phyloP scores from a whole-genome alignment of 2,329 filamentous ascomycete species.

The Trichoderma simmonsii region DNA sequence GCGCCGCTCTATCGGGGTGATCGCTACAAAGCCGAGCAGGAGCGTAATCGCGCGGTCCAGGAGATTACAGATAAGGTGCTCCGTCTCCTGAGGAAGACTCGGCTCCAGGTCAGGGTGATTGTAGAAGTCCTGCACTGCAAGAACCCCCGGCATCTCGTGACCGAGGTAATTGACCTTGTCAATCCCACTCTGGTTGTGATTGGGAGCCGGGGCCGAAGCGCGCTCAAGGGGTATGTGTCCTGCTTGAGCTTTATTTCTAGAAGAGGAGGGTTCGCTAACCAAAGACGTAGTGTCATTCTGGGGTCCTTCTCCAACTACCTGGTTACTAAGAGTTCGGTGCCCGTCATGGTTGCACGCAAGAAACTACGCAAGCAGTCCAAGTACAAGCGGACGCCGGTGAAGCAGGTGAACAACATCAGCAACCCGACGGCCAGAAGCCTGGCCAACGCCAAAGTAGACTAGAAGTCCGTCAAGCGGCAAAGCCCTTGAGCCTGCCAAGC shows the following conservation, averaged over 20 bases:
- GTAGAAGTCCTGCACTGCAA: constrained; percentile 98
- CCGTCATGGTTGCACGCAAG: constrained; percentile 96
- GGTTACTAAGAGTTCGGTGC: constrained; percentile 92
- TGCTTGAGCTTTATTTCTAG: constrained; percentile 14
- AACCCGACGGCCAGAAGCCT: constrained; percentile 65
- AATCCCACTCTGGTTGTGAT: constrained; percentile 90
- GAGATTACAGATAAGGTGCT: constrained; percentile 81
- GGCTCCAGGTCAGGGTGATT: constrained; percentile 86
- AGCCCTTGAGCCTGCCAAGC: not conserved
- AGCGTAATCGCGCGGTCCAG: constrained; percentile 76
- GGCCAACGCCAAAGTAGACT: constrained; percentile 74
- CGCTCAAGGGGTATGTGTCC: constrained; percentile 77
- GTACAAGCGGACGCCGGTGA: constrained; percentile 64
- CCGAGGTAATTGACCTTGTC: constrained; percentile 92
- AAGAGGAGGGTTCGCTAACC: constrained; percentile 31
- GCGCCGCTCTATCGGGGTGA: constrained; percentile 48
- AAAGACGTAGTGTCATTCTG: constrained; percentile 68
- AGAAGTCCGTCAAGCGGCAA: not conserved
- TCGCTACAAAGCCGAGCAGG: constrained; percentile 65
- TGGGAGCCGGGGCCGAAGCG: constrained; percentile 85
- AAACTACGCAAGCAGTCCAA: constrained; percentile 83
- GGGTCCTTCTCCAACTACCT: constrained; percentile 98
- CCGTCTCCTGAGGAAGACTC: constrained; percentile 84
- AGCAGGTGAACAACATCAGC: constrained; percentile 77
- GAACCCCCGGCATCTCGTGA: constrained; percentile 92